These are phyloP conservation scores for Sporothrix pallida DNA, from an alignment of 2,329 filamentous ascomycete genomes.

Conservation along the genomic window DNA sequence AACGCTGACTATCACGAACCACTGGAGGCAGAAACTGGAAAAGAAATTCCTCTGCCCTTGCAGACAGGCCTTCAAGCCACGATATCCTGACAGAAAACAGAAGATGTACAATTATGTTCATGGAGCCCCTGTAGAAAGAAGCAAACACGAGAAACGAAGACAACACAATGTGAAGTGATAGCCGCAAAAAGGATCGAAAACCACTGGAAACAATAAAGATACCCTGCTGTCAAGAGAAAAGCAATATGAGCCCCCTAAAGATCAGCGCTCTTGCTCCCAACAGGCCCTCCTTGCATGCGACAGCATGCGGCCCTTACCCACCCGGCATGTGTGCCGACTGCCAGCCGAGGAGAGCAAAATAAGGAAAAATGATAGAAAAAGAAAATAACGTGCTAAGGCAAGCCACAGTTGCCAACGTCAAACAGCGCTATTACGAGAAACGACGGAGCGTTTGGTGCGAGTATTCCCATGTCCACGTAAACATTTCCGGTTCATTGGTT, in stretches of 20 bases:
- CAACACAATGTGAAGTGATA: no score
- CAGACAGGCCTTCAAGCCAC: background rate
- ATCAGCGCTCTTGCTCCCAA: background rate
- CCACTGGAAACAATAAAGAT: background rate
- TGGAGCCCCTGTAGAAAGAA: background rate
- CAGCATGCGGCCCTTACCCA: background rate
- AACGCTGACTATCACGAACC: no score
- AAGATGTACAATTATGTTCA: background rate
- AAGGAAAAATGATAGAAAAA: no score
- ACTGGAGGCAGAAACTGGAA: background rate
- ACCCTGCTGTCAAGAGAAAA: background rate
- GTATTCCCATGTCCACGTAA: background rate
- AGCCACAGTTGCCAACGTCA: background rate
- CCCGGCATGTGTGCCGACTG: no score
- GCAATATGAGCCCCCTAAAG: constrained; percentile 14
- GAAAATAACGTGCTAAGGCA: background rate
- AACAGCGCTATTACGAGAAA: constrained; percentile 10
- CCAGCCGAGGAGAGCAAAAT: no score
- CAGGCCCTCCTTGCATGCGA: constrained; percentile 7
- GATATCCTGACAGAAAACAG: no score
- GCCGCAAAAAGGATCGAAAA: no score
- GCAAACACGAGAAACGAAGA: background rate
- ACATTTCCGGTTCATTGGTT: background rate
- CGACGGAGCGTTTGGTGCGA: constrained; percentile 1
- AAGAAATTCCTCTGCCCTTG: background rate